Base-by-base conservation (phyloP, 176 grass and related monocot genomes). In the Phoenix roebelenii region DNA sequence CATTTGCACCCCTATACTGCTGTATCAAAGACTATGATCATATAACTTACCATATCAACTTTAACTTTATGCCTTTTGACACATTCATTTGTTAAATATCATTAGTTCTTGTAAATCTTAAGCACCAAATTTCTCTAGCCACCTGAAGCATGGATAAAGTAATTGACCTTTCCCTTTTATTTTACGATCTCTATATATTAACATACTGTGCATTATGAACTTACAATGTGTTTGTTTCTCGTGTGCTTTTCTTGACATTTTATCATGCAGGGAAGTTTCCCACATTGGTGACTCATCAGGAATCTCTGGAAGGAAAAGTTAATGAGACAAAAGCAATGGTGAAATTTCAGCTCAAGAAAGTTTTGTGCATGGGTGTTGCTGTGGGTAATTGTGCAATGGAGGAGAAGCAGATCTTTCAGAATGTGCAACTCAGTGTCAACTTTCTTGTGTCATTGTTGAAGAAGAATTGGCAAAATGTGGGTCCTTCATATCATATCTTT, bases 311-410 rank as follows among this genome's bases (percentile, higher is more conserved):
- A 61, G 60, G 59, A 7, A 95, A 95, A 74, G 89, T 95, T 48
- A 95, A 95, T 24, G 89, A 95, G 54, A 89, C 62, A 1, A 95
- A 95, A 68, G 89, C 89, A 20, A 95, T 78, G 4, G 79, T 95
- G 44, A 95, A 95, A 49, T 95, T 95, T 52, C 89, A 95, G 61
- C 66, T 86, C 12, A 95, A 95, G 56, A 89, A 95, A 49, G 90
- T 95, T 28, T 85, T 95, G 15, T 86, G 90, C 85, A 95, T 95
- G 90, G 90, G 90, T 56, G 90, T 89, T 70, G 90, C 82, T 0
- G 90, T 89, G 15, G 90, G 90, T 22, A 89, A 95, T 35, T 67
- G 69, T 23, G 78, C 44, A 23, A 95, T 89, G 90, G 90, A 95
- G 15, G 90, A 95, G 70, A 95, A 86, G 76, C 90, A 86, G 19